These are phyloP conservation scores for Helianthus annuus DNA, from an alignment of 129 eudicot genomes.

Conservation along the genomic window DNA sequence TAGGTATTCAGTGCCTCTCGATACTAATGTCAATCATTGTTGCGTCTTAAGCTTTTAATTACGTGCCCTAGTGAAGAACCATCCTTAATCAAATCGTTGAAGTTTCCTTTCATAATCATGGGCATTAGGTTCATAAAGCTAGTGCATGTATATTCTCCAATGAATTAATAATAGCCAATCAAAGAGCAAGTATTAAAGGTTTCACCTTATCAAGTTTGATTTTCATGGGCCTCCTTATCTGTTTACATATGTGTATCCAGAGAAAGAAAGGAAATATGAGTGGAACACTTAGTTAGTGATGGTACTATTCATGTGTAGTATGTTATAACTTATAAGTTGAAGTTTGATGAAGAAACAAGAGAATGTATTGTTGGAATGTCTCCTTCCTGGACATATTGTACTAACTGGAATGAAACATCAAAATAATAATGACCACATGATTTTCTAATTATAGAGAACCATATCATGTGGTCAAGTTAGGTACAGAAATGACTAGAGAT, in stretches of 20 bases:
- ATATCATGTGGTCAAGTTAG: conserved; percentile 24
- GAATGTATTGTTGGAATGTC: background rate
- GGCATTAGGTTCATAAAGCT: background rate
- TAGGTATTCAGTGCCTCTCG: too few species aligned
- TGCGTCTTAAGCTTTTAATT: too few species aligned
- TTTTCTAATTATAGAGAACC: conserved; percentile 20
- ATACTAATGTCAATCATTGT: too few species aligned
- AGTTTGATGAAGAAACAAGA: conserved; percentile 8
- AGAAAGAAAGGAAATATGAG: conserved; percentile 6
- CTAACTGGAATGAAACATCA: conserved; percentile 6
- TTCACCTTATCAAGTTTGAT: background rate
- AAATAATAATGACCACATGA: conserved; percentile 11
- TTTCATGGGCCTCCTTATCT: background rate
- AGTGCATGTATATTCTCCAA: background rate
- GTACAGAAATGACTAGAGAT: conserved; percentile 9
- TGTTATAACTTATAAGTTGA: conserved; percentile 3
- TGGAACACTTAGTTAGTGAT: conserved; percentile 17
- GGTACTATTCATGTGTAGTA: conserved; percentile 8
- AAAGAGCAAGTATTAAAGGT: background rate
- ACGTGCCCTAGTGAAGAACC: background rate
- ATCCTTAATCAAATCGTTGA: background rate
- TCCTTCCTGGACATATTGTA: conserved; percentile 17
- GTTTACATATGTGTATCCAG: background rate
- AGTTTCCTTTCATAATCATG: background rate
- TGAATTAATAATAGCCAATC: background rate